phyloP scores from a whole-genome alignment of 495 filamentous ascomycete genomes.

The Lichina pygmaea region DNA sequence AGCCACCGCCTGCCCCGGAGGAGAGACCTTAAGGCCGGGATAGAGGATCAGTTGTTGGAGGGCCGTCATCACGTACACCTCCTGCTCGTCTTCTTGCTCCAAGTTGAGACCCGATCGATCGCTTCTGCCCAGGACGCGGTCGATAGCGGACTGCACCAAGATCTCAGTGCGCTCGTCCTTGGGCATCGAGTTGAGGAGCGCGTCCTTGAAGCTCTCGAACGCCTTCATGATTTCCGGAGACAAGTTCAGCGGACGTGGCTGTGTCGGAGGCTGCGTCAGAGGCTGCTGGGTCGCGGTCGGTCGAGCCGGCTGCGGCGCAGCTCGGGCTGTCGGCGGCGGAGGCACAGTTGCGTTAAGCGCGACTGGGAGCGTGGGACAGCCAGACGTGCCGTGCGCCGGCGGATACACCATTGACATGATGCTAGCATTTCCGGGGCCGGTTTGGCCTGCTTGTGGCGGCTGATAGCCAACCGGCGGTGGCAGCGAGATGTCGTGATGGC shows the following conservation, averaged over 20 bases:
- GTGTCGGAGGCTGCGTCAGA: background rate
- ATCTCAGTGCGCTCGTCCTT: background rate
- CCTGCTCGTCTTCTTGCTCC: no score
- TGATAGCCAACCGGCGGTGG: constrained; percentile 16
- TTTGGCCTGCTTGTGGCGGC: background rate
- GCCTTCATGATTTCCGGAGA: background rate
- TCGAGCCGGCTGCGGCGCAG: background rate
- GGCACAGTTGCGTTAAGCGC: background rate
- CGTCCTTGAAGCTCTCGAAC: constrained; percentile 1
- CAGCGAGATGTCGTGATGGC: constrained; percentile 68
- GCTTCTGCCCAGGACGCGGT: constrained; percentile 1
- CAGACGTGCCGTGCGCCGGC: background rate
- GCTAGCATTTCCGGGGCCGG: background rate
- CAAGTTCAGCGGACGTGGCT: background rate
- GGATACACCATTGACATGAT: background rate
- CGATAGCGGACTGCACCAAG: constrained; percentile 1
- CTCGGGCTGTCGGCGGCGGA: background rate
- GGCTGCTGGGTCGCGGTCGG: background rate
- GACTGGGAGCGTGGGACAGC: background rate
- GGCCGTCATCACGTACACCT: no score
- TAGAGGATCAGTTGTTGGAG: no score
- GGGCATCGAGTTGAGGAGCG: background rate
- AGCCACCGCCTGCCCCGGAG: no score
- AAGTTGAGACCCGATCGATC: background rate
- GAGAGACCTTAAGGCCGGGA: no score